Evolutionary conservation across 2,329 filamentous ascomycete genomes (phyloP).

Genomic region (Madurella mycetomatis): DNA sequence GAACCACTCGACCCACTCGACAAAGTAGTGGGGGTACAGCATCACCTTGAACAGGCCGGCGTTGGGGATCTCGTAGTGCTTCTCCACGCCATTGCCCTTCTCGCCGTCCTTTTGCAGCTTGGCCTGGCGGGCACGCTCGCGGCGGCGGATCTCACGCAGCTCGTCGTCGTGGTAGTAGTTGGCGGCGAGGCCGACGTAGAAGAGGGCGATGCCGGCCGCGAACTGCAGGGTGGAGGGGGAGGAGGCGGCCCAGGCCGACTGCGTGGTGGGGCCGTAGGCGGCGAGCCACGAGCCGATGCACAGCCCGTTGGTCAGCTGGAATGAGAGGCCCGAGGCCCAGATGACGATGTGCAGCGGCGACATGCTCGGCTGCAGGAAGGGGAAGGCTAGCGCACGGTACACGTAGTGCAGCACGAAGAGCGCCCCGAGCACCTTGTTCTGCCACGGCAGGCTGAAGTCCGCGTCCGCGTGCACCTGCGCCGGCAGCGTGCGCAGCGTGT

Average conservation of each 20-base stretch:
- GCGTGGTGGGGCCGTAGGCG: conserved; percentile 68
- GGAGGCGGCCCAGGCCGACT: conserved; percentile 43
- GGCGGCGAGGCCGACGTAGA: conserved; percentile 67
- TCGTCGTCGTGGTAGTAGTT: conserved; percentile 92
- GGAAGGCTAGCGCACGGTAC: conserved; percentile 81
- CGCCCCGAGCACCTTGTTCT: conserved; percentile 70
- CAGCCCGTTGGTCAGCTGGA: conserved; percentile 77
- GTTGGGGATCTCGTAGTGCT: conserved; percentile 82
- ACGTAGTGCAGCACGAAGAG: conserved; percentile 78
- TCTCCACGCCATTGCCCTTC: conserved; percentile 51
- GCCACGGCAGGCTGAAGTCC: conserved; percentile 62
- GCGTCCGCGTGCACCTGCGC: conserved; percentile 39
- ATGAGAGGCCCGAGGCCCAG: conserved; percentile 58
- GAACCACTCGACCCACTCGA: conserved; percentile 93
- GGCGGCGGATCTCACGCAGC: conserved; percentile 77
- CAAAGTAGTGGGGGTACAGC: conserved; percentile 90
- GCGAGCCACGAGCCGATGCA: conserved; percentile 76
- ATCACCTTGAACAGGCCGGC: conserved; percentile 78
- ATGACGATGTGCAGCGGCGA: conserved; percentile 75
- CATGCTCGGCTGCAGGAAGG: conserved; percentile 85
- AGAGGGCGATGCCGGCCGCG: conserved; percentile 65
- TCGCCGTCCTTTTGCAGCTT: conserved; percentile 43
- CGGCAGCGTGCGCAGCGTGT: conserved; percentile 70
- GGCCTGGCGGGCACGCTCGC: conserved; percentile 43
- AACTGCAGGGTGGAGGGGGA: conserved; percentile 42